phyloP scores from a whole-genome alignment of 352 stramenopile species.

The Globisporangium okanoganense region DNA sequence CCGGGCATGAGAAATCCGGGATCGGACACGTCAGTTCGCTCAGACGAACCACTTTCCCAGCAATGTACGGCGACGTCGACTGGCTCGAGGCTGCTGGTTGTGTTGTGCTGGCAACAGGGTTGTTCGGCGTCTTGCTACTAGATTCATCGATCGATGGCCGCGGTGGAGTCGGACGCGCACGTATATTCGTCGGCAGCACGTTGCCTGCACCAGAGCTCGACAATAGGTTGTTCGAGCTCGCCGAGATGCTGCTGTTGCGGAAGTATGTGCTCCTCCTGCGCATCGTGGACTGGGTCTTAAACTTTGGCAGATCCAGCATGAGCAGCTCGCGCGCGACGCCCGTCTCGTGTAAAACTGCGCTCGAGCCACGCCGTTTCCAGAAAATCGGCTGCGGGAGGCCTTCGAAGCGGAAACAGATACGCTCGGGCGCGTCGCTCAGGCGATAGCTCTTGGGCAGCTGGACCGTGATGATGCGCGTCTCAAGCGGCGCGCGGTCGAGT shows the following conservation, averaged over 20 bases:
- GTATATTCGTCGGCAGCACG: slow-evolving; percentile 15
- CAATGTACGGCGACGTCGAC: slow-evolving; percentile 31
- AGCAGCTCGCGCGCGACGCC: slow-evolving; percentile 34
- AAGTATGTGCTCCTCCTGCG: slow-evolving; percentile 44
- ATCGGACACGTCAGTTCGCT: slow-evolving; percentile 52
- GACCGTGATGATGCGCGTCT: slow-evolving; percentile 43
- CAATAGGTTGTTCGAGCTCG: slow-evolving; percentile 31
- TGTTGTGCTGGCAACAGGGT: not conserved
- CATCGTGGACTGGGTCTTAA: slow-evolving; percentile 42
- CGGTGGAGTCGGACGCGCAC: slow-evolving; percentile 7
- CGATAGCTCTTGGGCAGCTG: slow-evolving; percentile 48
- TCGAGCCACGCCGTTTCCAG: slow-evolving; percentile 41
- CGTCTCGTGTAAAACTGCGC: slow-evolving; percentile 50
- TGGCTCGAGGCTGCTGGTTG: not conserved
- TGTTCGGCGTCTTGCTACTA: not conserved
- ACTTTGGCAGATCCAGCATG: slow-evolving; percentile 31
- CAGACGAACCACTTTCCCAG: slow-evolving; percentile 37
- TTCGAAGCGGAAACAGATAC: slow-evolving; percentile 59
- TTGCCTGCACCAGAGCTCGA: slow-evolving; percentile 7
- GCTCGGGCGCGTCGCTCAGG: slow-evolving; percentile 43
- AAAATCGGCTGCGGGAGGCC: slow-evolving; percentile 32
- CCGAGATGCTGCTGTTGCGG: slow-evolving; percentile 49
- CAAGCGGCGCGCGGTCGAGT: slow-evolving; percentile 33
- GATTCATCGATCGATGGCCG: not conserved
- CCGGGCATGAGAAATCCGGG: slow-evolving; percentile 44